A percentile compares a stretch with the other conserved stretches of the same genome.
Conservation (phyloP, 2,329 filamentous ascomycete species). For the Plenodomus tracheiphilus region DNA sequence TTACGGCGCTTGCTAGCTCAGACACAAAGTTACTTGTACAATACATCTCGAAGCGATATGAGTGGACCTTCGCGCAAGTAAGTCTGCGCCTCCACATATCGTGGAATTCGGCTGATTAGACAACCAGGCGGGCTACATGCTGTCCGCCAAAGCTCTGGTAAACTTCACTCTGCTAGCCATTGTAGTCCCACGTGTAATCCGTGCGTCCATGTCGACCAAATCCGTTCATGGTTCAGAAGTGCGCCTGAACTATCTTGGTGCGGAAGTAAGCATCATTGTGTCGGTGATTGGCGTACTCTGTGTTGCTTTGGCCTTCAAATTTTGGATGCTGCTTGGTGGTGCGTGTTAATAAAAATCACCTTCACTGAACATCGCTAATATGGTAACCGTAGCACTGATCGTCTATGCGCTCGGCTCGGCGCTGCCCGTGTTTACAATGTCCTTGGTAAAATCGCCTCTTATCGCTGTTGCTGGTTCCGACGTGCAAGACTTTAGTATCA, state of each 20-base stretch:
- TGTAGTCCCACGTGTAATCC: conserved; percentile 40
- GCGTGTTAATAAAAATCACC: conserved; percentile 1
- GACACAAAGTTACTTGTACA: conserved; percentile 44
- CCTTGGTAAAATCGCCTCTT: conserved; percentile 40
- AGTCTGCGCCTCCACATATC: too few species aligned
- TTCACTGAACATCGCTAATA: conserved; percentile 1
- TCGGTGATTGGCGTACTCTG: conserved; percentile 41
- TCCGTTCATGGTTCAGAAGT: conserved; percentile 31
- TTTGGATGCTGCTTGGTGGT: conserved; percentile 40
- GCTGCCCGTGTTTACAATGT: conserved; percentile 45
- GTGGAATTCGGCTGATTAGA: too few species aligned
- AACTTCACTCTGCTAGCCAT: conserved; percentile 41
- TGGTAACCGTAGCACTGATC: conserved; percentile 29
- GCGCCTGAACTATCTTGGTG: conserved; percentile 36
- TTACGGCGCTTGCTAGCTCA: conserved; percentile 43
- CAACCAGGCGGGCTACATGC: conserved; percentile 43
- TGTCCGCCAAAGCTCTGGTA: conserved; percentile 43
- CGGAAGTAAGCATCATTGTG: conserved; percentile 34
- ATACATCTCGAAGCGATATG: conserved; percentile 46
- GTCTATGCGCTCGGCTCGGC: conserved; percentile 45
- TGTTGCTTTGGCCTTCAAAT: conserved; percentile 34
- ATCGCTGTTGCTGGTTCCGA: conserved; percentile 32
- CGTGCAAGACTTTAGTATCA: conserved; percentile 43
- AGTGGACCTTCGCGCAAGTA: conserved; percentile 43
- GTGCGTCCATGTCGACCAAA: conserved; percentile 25